phyloP scores from a whole-genome alignment of 2,329 filamentous ascomycete species.

The Lachnum nothofagi region DNA sequence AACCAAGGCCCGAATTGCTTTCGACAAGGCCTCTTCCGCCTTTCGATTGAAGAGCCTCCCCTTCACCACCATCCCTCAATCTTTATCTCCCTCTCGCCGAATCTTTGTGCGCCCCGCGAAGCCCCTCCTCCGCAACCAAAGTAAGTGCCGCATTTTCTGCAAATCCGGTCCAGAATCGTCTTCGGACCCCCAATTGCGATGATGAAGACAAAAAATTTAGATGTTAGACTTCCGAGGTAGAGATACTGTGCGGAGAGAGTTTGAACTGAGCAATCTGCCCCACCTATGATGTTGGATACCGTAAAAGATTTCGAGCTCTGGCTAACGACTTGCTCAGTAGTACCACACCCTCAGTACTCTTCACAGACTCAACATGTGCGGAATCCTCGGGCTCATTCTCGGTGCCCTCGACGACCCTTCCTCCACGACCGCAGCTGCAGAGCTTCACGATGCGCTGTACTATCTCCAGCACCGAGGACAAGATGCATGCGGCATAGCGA shows the following conservation, averaged over 20 bases:
- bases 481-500: slow-evolving; percentile 83
- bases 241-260: slow-evolving; percentile 22
- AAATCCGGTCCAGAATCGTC: not conserved
- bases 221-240: slow-evolving; percentile 31
- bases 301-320: slow-evolving; percentile 2
- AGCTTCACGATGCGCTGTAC: slow-evolving; percentile 68
- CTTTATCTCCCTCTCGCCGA: not conserved
- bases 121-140: not conserved
- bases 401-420: slow-evolving; percentile 47
- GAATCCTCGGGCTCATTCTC: slow-evolving; percentile 57
- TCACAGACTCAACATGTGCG: slow-evolving; percentile 47
- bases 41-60: not conserved
- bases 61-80: not conserved
- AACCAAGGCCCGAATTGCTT: not conserved
- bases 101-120: no score
- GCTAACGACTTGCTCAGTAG: slow-evolving; percentile 10
- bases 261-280: slow-evolving; percentile 20
- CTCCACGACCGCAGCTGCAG: slow-evolving; percentile 51
- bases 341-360: not conserved
- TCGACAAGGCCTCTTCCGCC: not conserved
- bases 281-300: not conserved
- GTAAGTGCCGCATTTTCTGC: not conserved
- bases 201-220: no score
- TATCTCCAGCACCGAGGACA: slow-evolving; percentile 70
- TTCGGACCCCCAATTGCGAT: slow-evolving; percentile 11